phyloP scores from a whole-genome alignment of 2,329 filamentous ascomycete genomes.

The Pyricularia pennisetigena region DNA sequence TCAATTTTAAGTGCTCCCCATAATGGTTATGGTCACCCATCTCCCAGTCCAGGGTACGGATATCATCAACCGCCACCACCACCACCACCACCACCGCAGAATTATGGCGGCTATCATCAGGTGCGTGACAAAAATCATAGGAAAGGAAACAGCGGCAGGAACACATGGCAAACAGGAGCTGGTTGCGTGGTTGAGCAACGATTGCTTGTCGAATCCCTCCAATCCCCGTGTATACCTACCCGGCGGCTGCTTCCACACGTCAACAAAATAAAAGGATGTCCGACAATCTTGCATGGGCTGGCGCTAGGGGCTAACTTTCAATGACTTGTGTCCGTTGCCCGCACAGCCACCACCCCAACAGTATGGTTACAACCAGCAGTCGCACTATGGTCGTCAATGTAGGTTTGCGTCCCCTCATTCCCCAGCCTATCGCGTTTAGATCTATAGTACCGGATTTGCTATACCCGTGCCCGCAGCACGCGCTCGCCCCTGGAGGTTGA shows the following conservation, averaged over 20 bases:
- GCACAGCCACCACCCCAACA: slow-evolving; percentile 27
- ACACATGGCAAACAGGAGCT: neutral
- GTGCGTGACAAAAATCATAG: slow-evolving; percentile 14
- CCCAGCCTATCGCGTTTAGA: neutral
- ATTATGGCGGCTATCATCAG: slow-evolving; percentile 32
- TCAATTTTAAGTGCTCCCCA: neutral
- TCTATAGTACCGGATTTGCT: neutral
- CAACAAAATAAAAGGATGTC: neutral
- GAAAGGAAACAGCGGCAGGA: neutral
- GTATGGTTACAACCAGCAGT: slow-evolving; percentile 31
- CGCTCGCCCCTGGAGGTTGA: neutral
- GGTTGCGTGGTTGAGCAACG: neutral
- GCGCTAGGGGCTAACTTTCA: neutral
- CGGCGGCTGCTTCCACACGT: neutral
- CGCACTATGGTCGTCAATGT: slow-evolving; percentile 41
- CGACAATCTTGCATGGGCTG: neutral
- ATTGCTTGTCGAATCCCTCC: neutral
- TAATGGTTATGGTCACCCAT: slow-evolving; percentile 3
- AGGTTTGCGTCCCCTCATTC: slow-evolving; percentile 14
- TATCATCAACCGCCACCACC: slow-evolving; percentile 40
- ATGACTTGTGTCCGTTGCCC: slow-evolving; percentile 4
- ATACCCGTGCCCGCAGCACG: neutral
- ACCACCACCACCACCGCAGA: slow-evolving; percentile 38
- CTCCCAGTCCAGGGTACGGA: slow-evolving; percentile 24
- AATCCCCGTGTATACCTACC: neutral